These are phyloP conservation scores for Monilinia laxa DNA, from an alignment of 2,329 filamentous ascomycete species.

Conservation along the genomic window DNA sequence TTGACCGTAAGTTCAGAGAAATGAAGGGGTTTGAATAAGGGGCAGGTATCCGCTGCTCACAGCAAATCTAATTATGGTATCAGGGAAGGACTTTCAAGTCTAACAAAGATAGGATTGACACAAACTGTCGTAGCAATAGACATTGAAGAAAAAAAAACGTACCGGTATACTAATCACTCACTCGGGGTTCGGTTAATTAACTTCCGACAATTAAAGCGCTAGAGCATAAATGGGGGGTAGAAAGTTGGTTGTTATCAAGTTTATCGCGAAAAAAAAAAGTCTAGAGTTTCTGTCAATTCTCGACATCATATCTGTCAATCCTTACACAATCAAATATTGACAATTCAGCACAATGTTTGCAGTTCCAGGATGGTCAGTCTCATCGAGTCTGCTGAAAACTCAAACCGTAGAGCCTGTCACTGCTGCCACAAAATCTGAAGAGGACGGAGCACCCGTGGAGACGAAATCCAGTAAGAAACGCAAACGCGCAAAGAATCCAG, in stretches of 20 bases:
- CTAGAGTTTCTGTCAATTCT: too few species aligned
- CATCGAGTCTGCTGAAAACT: slow-evolving; percentile 67
- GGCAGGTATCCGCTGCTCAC: too few species aligned
- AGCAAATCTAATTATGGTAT: too few species aligned
- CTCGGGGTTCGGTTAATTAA: background rate
- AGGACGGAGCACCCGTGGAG: slow-evolving; percentile 34
- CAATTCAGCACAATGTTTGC: slow-evolving; percentile 67
- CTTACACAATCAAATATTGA: background rate
- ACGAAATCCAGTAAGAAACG: slow-evolving; percentile 48
- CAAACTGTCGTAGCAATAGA: too few species aligned
- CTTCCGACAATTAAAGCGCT: background rate
- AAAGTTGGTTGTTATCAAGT: slow-evolving; percentile 7
- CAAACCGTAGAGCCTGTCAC: slow-evolving; percentile 48
- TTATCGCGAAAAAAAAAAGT: slow-evolving; percentile 15
- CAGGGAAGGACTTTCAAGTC: too few species aligned
- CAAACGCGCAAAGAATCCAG: slow-evolving; percentile 53
- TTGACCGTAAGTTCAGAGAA: background rate
- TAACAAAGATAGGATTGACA: too few species aligned
- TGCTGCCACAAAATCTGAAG: slow-evolving; percentile 1
- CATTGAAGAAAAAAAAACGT: too few species aligned
- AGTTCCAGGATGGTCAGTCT: slow-evolving; percentile 88
- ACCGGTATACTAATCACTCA: background rate
- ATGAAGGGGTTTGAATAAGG: background rate
- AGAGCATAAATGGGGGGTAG: slow-evolving; percentile 5
- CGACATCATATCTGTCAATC: slow-evolving; percentile 1